Conservation (phyloP, 164 flowering plant species). For the Tetrastigma voinierianum region DNA sequence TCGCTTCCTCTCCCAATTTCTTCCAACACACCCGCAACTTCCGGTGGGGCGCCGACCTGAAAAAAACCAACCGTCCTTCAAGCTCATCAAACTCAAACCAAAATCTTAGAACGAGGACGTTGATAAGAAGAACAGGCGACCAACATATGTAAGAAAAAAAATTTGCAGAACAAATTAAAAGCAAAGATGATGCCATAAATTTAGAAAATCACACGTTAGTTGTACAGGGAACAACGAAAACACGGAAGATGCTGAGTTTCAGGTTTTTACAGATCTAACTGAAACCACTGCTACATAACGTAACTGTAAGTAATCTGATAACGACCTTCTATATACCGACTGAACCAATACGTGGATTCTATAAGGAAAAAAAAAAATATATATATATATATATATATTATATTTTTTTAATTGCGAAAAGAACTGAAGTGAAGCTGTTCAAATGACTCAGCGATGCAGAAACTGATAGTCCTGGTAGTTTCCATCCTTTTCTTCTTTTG, state of each 20-base stretch:
- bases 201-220: not conserved
- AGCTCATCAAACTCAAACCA: not conserved
- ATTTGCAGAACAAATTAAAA: not conserved
- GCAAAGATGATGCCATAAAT: not conserved
- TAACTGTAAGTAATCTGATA: constrained; percentile 1
- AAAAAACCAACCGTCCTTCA: not conserved
- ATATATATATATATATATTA: too few species aligned
- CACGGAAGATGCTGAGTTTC: not conserved
- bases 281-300: not conserved
- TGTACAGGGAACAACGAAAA: not conserved
- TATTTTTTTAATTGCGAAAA: too few species aligned
- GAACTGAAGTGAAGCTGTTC: too few species aligned
- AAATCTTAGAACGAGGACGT: too few species aligned
- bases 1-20: constrained; percentile 14
- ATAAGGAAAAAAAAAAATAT: too few species aligned
- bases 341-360: not conserved
- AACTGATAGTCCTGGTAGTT: too few species aligned
- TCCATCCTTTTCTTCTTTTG: too few species aligned
- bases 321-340: constrained; percentile 8
- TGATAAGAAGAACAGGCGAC: too few species aligned
- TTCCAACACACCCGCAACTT: constrained; percentile 26
- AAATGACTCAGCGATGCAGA: too few species aligned
- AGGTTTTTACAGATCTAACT: constrained; percentile 5
- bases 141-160: too few species aligned
- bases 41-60: constrained; percentile 86